phyloP scores from a whole-genome alignment of 179 eudicot species.

The Pouteria campechiana region DNA sequence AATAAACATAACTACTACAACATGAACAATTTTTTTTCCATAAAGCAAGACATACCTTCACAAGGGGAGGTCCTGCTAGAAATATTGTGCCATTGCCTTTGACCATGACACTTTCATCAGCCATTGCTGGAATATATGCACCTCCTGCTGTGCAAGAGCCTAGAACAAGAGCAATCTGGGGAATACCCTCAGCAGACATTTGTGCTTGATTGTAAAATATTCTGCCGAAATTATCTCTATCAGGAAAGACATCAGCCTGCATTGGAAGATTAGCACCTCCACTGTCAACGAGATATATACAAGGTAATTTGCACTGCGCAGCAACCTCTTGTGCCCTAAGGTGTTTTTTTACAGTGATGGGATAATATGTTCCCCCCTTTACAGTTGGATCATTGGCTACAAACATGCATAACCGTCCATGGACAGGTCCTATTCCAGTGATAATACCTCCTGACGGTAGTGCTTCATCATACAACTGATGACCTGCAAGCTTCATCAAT shows the following conservation, averaged over 20 bases:
- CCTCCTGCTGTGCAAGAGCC: conserved; percentile 99
- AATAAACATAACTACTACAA: too few species aligned
- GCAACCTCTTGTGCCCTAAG: conserved; percentile 98
- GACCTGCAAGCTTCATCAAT: conserved; percentile 77
- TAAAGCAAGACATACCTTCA: conserved; percentile 78
- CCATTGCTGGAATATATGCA: conserved; percentile 99
- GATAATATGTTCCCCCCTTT: conserved; percentile 96
- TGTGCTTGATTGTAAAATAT: conserved; percentile 88
- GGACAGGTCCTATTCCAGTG: conserved; percentile 92
- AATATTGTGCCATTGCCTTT: conserved; percentile 97
- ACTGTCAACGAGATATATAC: conserved; percentile 96
- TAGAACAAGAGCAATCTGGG: conserved; percentile 93
- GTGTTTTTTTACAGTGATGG: conserved; percentile 93
- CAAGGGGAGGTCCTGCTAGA: conserved; percentile 99
- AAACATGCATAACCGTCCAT: conserved; percentile 90
- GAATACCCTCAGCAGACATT: conserved; percentile 91
- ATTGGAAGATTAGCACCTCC: conserved; percentile 99
- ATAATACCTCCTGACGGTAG: conserved; percentile 93
- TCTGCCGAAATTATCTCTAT: conserved; percentile 94
- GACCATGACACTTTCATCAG: conserved; percentile 99
- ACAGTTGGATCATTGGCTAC: conserved; percentile 98
- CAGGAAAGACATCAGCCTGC: conserved; percentile 97
- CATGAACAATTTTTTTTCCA: too few species aligned
- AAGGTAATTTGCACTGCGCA: conserved; percentile 76
- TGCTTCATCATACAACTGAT: conserved; percentile 64